Base-by-base conservation (phyloP, 352 stramenopile genomes). In the Pythium oligandrum region DNA sequence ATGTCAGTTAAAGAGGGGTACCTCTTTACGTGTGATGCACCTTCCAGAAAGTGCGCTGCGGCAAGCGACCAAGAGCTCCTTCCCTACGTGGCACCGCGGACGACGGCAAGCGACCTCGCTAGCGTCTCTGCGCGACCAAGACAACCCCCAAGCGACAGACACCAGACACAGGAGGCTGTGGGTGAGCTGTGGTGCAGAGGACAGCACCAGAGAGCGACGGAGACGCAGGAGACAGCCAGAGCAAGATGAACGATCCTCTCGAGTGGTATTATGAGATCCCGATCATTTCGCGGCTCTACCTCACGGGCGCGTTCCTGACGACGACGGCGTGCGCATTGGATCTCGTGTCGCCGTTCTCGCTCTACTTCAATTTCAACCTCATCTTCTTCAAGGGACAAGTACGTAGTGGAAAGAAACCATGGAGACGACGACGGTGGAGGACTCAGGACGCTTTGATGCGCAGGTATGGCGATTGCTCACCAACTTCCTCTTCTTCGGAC, bases 211-310 rank as follows among this genome's bases (percentile, higher is more conserved):
- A 42, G 7, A 12, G 12, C 7, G 12, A 12, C 12, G 38, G 7
- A 12, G 7, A 12, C 38, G 38, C 7, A 12, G 12, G 38, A 42
- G 38, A 42, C 38, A 42, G 38, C 7, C 7, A 42, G 38, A 48
- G 43, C 4, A 57, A n/a, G 34, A 93, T 93, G 82, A 93, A 92
- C 66, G 83, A 94, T 54, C 82, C 86, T 43, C 72, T 96, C 55
- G 82, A 88, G 66, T 99, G 96, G 96, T 99, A 99, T 75, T 96
- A 97, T 68, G 96, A 99, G 64, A 99, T 99, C 61, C 97, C 97
- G 37, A 59, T 98, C n/a, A 86, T 99, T 61, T 98, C 96, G 38
- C 78, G 96, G 34, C 67, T 98, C 11, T 99, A 99, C 71, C 90
- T 99, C 42, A 99, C 97, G 36, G 90, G 88, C 17, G 93, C 96